Evolutionary conservation across 2,329 filamentous ascomycete genomes (phyloP).

Genomic region (Cercospora berteroae): DNA sequence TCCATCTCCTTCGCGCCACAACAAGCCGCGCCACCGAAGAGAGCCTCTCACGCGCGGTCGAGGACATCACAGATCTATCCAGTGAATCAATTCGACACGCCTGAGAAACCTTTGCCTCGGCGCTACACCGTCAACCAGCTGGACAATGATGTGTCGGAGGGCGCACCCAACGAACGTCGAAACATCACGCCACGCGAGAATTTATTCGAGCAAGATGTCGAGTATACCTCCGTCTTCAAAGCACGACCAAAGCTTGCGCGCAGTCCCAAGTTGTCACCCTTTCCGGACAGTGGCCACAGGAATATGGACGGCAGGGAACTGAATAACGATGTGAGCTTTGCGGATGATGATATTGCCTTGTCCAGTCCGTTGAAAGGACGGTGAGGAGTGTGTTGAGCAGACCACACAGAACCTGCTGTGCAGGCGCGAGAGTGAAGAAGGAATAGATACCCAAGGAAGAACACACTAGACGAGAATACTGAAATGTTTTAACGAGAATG

Average conservation of each 20-base stretch:
- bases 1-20: slow-evolving; percentile 68
- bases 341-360: slow-evolving; percentile 10
- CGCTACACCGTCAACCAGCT: slow-evolving; percentile 20
- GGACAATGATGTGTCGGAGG: slow-evolving; percentile 1
- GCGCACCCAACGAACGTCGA: slow-evolving; percentile 19
- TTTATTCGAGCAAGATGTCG: slow-evolving; percentile 67
- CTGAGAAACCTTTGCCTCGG: slow-evolving; percentile 37
- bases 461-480: background rate
- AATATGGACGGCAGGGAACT: slow-evolving; percentile 4
- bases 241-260: slow-evolving; percentile 76
- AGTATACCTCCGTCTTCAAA: slow-evolving; percentile 81
- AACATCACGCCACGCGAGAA: slow-evolving; percentile 61
- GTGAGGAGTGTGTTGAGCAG: background rate
- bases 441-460: background rate
- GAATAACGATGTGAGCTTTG: slow-evolving; percentile 5
- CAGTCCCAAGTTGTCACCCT: slow-evolving; percentile 55
- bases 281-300: slow-evolving; percentile 10
- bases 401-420: slow-evolving; percentile 1
- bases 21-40: slow-evolving; percentile 22
- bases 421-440: background rate
- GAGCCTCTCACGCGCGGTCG: slow-evolving; percentile 38
- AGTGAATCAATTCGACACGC: slow-evolving; percentile 58
- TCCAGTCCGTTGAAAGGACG: slow-evolving; percentile 14
- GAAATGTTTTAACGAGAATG: slow-evolving; percentile 1
- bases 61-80: slow-evolving; percentile 44